Percentiles rank a stretch among this genome's conserved stretches.
Evolutionary conservation across 2,329 filamentous ascomycete genomes (phyloP).

Genomic region (Drechslerella dactyloides): DNA sequence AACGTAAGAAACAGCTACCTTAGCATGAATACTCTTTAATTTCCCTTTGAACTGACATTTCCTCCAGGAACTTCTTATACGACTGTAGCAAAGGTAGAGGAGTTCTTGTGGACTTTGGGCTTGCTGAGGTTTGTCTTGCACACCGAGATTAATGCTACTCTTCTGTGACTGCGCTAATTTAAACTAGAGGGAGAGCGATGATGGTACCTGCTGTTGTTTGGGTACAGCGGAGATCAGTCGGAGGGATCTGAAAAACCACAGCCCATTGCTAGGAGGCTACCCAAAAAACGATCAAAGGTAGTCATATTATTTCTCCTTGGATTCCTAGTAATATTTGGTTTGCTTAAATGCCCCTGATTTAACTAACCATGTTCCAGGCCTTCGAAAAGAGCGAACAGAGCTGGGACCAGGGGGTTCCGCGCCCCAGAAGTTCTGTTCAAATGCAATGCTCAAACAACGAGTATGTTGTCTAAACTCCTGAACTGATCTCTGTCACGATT

Average conservation of each 20-base stretch:
- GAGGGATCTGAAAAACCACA: constrained; percentile 26
- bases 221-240: neutral
- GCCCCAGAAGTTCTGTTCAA: constrained; percentile 97
- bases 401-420: constrained; percentile 92
- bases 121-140: constrained; percentile 71
- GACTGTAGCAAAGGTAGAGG: constrained; percentile 79
- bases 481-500: neutral
- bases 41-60: too few relatives aligned
- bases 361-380: constrained; percentile 61
- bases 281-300: constrained; percentile 80
- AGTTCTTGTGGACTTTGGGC: constrained; percentile 97
- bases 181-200: constrained; percentile 28
- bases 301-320: neutral
- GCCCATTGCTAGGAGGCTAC: constrained; percentile 68
- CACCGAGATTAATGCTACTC: neutral
- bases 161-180: constrained; percentile 4
- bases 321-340: neutral
- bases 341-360: neutral
- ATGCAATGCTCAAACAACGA: constrained; percentile 90
- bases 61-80: constrained; percentile 80
- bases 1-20: constrained; percentile 70
- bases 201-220: constrained; percentile 38
- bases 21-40: too few relatives aligned
- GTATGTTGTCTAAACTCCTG: constrained; percentile 28
- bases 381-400: constrained; percentile 88